A percentile compares a stretch with the other conserved stretches of the same genome.
Evolutionary conservation across 2,329 filamentous ascomycete genomes (phyloP).

Genomic region (Trichoderma lentiforme): DNA sequence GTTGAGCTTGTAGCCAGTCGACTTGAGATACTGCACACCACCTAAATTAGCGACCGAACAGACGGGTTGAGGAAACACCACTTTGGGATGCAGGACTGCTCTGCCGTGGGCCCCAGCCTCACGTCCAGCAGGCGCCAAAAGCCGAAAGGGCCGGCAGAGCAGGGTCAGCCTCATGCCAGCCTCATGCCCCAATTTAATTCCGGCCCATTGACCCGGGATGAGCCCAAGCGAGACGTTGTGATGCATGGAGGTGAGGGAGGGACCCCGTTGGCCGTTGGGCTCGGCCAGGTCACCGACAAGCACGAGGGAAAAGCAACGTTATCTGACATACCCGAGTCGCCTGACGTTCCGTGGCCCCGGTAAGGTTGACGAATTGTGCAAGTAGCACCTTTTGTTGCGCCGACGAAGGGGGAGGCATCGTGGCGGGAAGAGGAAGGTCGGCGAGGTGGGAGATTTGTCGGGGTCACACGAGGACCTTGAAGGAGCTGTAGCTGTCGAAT

Average conservation of each 20-base stretch:
- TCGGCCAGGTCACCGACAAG: background rate
- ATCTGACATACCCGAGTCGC: slow-evolving; percentile 43
- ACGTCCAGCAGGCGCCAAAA: slow-evolving; percentile 9
- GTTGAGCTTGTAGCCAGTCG: slow-evolving; percentile 48
- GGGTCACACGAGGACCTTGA: slow-evolving; percentile 12
- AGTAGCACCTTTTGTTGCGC: slow-evolving; percentile 41
- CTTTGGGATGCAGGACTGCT: slow-evolving; percentile 4
- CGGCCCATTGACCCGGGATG: slow-evolving; percentile 14
- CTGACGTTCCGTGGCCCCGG: slow-evolving; percentile 42
- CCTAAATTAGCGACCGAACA: slow-evolving; percentile 10
- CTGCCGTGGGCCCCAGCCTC: slow-evolving; percentile 9
- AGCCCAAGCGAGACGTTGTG: slow-evolving; percentile 11
- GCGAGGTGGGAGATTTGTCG: background rate
- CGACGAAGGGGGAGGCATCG: slow-evolving; percentile 37
- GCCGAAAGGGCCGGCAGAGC: slow-evolving; percentile 8
- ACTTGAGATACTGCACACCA: slow-evolving; percentile 45
- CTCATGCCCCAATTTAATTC: slow-evolving; percentile 15
- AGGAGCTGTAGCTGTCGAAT: background rate
- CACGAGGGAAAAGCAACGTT: background rate
- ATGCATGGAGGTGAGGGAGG: background rate
- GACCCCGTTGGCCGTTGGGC: background rate
- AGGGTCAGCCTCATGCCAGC: slow-evolving; percentile 16
- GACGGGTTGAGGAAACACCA: slow-evolving; percentile 10
- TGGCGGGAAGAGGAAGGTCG: slow-evolving; percentile 17
- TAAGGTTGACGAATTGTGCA: slow-evolving; percentile 42